Percentiles rank a stretch among this genome's conserved stretches.
Conservation (phyloP, 2,329 filamentous ascomycete genomes). For the Colletotrichum australisinense region DNA sequence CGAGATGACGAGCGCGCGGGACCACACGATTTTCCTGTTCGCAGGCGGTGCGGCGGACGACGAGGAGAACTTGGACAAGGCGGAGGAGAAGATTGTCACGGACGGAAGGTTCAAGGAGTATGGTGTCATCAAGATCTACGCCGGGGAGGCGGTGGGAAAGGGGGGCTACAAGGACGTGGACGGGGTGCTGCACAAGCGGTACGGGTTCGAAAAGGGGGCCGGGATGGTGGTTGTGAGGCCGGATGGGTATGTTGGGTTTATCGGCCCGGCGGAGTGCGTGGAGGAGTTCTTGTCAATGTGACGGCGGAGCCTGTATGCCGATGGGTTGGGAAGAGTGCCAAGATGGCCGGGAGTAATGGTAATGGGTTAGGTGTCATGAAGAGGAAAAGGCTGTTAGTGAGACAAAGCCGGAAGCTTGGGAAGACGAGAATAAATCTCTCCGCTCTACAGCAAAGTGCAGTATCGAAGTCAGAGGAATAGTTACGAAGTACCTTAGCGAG, state of each 20-base stretch:
- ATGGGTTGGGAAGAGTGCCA: background rate
- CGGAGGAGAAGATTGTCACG: constrained; percentile 23
- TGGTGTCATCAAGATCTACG: constrained; percentile 36
- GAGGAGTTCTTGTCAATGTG: constrained; percentile 38
- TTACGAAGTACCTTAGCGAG: background rate
- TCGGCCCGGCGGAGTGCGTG: constrained; percentile 42
- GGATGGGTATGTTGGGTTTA: constrained; percentile 46
- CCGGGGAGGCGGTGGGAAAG: background rate
- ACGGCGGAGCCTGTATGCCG: background rate
- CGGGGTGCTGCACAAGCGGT: constrained; percentile 41
- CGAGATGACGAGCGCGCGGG: constrained; percentile 40
- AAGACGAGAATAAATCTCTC: background rate
- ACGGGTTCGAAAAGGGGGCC: constrained; percentile 41
- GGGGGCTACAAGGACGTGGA: constrained; percentile 38
- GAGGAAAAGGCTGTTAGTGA: background rate
- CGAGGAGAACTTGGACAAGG: constrained; percentile 20
- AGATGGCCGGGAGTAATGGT: background rate
- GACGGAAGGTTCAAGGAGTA: constrained; percentile 30
- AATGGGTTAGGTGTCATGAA: background rate
- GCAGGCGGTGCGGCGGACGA: constrained; percentile 35
- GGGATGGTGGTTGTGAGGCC: constrained; percentile 46
- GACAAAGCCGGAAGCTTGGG: background rate
- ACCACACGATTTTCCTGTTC: constrained; percentile 48
- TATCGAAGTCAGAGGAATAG: background rate
- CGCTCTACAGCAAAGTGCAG: background rate